A percentile compares a stretch with the other conserved stretches of the same genome.
Evolutionary conservation across 2,329 filamentous ascomycete species (phyloP).

Genomic region (Alternaria atra): DNA sequence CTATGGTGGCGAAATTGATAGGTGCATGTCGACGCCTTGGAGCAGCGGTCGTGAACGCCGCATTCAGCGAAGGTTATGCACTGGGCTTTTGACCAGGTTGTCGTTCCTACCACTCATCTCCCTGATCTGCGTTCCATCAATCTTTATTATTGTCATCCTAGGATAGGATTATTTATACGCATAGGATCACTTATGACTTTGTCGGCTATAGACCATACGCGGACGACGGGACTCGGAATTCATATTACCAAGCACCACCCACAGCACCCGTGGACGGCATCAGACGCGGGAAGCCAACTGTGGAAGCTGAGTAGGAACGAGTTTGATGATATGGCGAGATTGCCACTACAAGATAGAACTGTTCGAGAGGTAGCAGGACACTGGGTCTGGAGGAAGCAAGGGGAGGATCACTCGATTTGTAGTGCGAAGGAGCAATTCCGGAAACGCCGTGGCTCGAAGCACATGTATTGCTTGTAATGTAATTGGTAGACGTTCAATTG

Average conservation of each 20-base stretch:
- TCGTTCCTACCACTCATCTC: too few relatives aligned
- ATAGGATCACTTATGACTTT: too few relatives aligned
- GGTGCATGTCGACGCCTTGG: too few relatives aligned
- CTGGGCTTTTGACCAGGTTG: too few relatives aligned
- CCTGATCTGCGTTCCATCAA: too few relatives aligned
- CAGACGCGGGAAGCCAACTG: neutral
- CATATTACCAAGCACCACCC: neutral
- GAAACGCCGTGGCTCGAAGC: neutral
- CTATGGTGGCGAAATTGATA: too few relatives aligned
- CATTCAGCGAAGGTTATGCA: too few relatives aligned
- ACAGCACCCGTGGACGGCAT: neutral
- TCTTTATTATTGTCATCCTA: too few relatives aligned
- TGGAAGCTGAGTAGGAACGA: neutral
- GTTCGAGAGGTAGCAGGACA: neutral
- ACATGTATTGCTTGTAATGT: neutral
- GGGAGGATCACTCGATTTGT: neutral
- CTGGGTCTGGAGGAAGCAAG: neutral
- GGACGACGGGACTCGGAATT: neutral
- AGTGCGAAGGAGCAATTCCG: neutral
- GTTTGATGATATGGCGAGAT: neutral
- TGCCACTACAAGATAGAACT: neutral
- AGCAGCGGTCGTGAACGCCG: too few relatives aligned
- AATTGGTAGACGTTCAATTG: neutral
- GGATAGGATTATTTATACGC: too few relatives aligned
- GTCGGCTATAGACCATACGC: neutral